Conservation (phyloP, 2,329 filamentous ascomycete genomes). For the Rutstroemia sp. region DNA sequence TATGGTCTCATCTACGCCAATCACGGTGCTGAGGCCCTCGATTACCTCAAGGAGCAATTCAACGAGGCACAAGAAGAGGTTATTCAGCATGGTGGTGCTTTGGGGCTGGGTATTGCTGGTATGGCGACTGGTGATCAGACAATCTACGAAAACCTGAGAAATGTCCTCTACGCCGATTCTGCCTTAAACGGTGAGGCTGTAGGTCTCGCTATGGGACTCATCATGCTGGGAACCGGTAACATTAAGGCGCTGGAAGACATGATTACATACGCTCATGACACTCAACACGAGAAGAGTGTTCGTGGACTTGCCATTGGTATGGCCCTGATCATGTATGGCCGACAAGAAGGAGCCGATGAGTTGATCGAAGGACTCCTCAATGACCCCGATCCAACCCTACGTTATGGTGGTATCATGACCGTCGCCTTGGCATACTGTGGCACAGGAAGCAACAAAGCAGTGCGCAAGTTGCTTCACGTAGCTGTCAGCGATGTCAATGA, state of each 20-base stretch:
- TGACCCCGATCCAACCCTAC: slow-evolving; percentile 85
- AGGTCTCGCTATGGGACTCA: slow-evolving; percentile 89
- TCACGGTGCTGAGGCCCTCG: slow-evolving; percentile 83
- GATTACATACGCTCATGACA: slow-evolving; percentile 96
- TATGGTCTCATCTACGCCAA: slow-evolving; percentile 96
- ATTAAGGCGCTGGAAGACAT: slow-evolving; percentile 89
- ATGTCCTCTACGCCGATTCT: slow-evolving; percentile 84
- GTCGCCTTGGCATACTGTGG: slow-evolving; percentile 96
- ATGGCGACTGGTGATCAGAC: slow-evolving; percentile 92
- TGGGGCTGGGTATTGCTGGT: slow-evolving; percentile 90
- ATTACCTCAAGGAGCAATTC: slow-evolving; percentile 72
- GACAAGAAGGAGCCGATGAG: slow-evolving; percentile 90
- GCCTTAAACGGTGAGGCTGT: slow-evolving; percentile 96
- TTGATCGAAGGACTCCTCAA: slow-evolving; percentile 89
- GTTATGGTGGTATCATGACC: slow-evolving; percentile 98
- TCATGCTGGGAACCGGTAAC: slow-evolving; percentile 98
- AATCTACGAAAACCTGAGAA: slow-evolving; percentile 86
- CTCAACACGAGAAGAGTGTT: slow-evolving; percentile 97
- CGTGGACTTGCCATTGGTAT: slow-evolving; percentile 92
- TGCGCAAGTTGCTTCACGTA: slow-evolving; percentile 88
- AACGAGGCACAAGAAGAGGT: slow-evolving; percentile 77
- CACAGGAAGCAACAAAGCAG: slow-evolving; percentile 96
- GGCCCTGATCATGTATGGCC: slow-evolving; percentile 96
- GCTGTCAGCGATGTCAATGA: slow-evolving; percentile 98
- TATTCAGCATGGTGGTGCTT: slow-evolving; percentile 90